Evolutionary conservation across 192 early-diverging fungal genomes (phyloP), one percentile per base, ranked within the genome.

Genomic region (Thamnidium elegans): DNA sequence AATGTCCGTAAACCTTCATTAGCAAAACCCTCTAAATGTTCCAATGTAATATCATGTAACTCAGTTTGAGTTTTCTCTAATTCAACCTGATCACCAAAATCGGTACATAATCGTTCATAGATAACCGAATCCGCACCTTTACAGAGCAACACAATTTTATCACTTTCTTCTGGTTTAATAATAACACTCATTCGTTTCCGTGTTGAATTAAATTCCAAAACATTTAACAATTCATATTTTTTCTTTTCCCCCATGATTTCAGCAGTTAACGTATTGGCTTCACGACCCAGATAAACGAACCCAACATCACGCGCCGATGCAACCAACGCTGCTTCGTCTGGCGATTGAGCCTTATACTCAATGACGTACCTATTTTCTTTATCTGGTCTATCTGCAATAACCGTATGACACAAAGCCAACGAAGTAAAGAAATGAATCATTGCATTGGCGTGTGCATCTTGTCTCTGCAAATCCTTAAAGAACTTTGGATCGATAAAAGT

Each of bases 181-280:
- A 99, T 89, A 15, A 97, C 92, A 26, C 89, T 92, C 96, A 99
- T 99, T 51, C 97, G 82, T 75, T 99, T 99, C 53, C 97, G 87
- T 15, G 88, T 89, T 17, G 91, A 93, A 72, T 92, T 97, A 65
- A 99, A 99, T 75, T 96, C 90, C 6, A 94, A 79, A 36, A 89
- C 85, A 52, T 89, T 84, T 48, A 93, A 75, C 46, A 90, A 66
- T 59, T 82, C 78, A 75, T 82, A 93, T 9, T 78, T 45, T 23
- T 89, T 81, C 32, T 69, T 81, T 65, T 88, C 85, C 6, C 92
- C 92, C 71, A 89, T 79, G 21, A 94, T 86, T 66, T 89, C 87
- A 46, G 93, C 82, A 3, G 73, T 60, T 14, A 96, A 64, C 19
- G 75, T 81, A 21, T 90, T 82, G n/a, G 83, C 78, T 44, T 86